Conservation (phyloP, 2,329 filamentous ascomycete species). For the Cordyceps farinosa region DNA sequence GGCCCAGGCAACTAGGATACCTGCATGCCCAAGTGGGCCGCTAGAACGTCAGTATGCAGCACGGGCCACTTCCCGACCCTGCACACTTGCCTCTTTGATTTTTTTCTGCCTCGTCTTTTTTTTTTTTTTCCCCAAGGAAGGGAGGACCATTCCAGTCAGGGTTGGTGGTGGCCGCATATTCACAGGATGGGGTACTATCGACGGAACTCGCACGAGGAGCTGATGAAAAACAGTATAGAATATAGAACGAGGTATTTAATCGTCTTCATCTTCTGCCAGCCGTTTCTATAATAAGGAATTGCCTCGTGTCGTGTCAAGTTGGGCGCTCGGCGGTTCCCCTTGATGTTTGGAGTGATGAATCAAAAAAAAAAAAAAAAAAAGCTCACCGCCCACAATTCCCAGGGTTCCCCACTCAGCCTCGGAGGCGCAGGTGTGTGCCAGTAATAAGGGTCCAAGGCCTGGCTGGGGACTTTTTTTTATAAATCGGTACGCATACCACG, state of each 20-base stretch:
- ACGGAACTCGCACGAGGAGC: too few relatives aligned
- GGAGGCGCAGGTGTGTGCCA: constrained; percentile 1
- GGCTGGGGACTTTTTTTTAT: background rate
- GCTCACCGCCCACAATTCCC: constrained; percentile 18
- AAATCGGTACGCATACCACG: too few relatives aligned
- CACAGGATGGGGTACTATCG: background rate
- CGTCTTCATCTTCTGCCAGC: background rate
- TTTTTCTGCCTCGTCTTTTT: constrained; percentile 9
- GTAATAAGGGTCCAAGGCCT: constrained; percentile 12
- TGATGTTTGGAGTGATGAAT: constrained; percentile 18
- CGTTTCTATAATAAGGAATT: background rate
- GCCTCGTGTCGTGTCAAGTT: background rate
- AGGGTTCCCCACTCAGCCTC: constrained; percentile 9
- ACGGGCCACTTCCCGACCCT: constrained; percentile 20
- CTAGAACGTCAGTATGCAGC: constrained; percentile 30
- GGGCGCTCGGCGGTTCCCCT: background rate
- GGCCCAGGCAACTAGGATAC: constrained; percentile 24
- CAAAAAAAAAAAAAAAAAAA: constrained; percentile 19
- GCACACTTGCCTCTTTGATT: constrained; percentile 2
- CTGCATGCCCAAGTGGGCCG: constrained; percentile 34
- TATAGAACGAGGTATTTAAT: background rate
- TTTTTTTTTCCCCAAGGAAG: constrained; percentile 9
- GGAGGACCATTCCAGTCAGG: background rate
- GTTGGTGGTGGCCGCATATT: background rate
- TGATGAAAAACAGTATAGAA: background rate